phyloP scores from a whole-genome alignment of 2,329 filamentous ascomycete species.

The Gnomoniopsis sp. region DNA sequence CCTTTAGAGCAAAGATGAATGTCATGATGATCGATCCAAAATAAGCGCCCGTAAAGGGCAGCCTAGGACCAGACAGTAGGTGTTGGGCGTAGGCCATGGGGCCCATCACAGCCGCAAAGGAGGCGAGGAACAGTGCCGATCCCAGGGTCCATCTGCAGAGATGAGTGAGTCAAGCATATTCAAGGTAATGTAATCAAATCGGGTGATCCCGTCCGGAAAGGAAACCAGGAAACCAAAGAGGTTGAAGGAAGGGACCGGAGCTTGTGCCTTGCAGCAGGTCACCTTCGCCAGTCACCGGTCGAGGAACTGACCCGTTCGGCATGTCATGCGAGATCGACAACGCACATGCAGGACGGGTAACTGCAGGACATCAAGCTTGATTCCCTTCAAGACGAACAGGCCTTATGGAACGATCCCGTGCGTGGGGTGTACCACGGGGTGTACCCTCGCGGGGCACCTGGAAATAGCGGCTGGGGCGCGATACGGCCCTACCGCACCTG shows the following conservation, averaged over 20 bases:
- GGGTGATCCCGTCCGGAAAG: not conserved
- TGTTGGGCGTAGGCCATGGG: constrained; percentile 79
- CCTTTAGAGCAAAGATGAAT: constrained; percentile 86
- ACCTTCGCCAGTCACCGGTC: constrained; percentile 23
- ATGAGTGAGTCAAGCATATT: constrained; percentile 10
- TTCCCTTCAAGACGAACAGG: constrained; percentile 8
- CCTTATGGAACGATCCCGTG: constrained; percentile 12
- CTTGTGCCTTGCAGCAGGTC: constrained; percentile 22
- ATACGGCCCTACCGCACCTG: not conserved
- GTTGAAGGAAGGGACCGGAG: not conserved
- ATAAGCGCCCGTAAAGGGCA: constrained; percentile 92
- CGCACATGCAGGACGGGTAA: constrained; percentile 32
- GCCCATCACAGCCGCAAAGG: constrained; percentile 94
- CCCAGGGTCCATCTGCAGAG: constrained; percentile 84
- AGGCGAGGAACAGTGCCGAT: constrained; percentile 82
- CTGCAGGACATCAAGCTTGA: constrained; percentile 29
- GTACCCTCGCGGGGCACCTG: not conserved
- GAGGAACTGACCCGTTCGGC: constrained; percentile 14
- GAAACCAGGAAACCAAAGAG: not conserved
- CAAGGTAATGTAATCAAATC: not conserved
- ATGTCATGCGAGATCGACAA: constrained; percentile 25
- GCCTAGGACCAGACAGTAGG: constrained; percentile 74
- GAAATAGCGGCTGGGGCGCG: constrained; percentile 3
- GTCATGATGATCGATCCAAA: constrained; percentile 90
- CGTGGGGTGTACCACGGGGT: constrained; percentile 10